Conservation (phyloP, 495 filamentous ascomycete species). For the Talaromyces liani region DNA sequence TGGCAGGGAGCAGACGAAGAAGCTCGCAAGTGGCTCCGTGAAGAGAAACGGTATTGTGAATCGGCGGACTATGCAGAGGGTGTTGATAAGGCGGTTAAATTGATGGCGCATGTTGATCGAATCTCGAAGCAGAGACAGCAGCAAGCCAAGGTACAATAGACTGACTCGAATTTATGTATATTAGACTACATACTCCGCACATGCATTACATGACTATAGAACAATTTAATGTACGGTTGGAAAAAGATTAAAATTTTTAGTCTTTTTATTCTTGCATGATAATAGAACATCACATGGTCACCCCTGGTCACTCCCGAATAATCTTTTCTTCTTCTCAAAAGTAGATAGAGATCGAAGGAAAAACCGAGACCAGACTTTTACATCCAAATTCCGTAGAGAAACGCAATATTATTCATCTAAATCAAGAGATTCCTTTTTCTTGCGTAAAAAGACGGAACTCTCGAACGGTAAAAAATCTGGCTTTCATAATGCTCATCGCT, state of each 20-base stretch:
- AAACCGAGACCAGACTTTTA: background rate
- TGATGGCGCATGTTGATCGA: background rate
- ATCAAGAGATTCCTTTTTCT: too few relatives aligned
- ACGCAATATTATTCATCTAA: background rate
- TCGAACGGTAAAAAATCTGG: slow-evolving; percentile 4
- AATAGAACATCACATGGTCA: slow-evolving; percentile 5
- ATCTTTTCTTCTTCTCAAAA: background rate
- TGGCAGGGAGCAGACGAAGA: slow-evolving; percentile 57
- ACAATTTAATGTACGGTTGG: background rate
- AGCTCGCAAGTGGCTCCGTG: slow-evolving; percentile 46
- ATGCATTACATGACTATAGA: background rate
- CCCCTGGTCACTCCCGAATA: background rate
- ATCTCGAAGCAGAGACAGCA: background rate
- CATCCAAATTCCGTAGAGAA: background rate
- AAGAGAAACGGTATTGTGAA: slow-evolving; percentile 51
- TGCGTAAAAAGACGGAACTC: background rate
- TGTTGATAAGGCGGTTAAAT: slow-evolving; percentile 42
- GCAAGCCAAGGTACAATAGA: background rate
- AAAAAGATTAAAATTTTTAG: background rate
- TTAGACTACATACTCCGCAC: background rate
- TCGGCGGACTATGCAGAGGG: slow-evolving; percentile 60
- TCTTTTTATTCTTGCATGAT: slow-evolving; percentile 6
- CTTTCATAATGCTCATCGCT: slow-evolving; percentile 12
- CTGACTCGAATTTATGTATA: background rate
- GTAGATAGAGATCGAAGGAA: background rate